Evolutionary conservation across 345 rosid species (phyloP).

Genomic region (Limnanthes douglasii): DNA sequence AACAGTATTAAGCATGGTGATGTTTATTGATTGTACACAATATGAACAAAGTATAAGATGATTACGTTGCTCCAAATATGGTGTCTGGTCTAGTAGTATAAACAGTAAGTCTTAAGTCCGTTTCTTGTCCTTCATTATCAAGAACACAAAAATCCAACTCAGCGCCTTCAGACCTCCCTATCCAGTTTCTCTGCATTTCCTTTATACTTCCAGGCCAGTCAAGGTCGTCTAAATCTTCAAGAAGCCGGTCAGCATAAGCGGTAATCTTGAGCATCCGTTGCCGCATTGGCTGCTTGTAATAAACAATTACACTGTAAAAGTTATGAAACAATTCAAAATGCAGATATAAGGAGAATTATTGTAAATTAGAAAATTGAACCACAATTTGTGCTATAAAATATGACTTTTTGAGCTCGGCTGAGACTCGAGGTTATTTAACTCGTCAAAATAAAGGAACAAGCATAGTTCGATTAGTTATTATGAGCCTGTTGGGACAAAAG

Average conservation of each 20-base stretch:
- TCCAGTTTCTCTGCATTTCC: conserved; percentile 96
- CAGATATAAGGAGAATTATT: conserved; percentile 14
- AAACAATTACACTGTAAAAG: conserved; percentile 93
- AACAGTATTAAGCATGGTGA: background rate
- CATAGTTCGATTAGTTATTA: too few relatives aligned
- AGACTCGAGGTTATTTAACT: too few relatives aligned
- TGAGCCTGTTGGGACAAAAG: too few relatives aligned
- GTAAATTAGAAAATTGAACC: conserved; percentile 1
- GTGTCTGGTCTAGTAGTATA: conserved; percentile 92
- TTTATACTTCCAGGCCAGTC: conserved; percentile 92
- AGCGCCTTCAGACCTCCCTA: conserved; percentile 89
- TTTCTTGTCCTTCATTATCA: conserved; percentile 35
- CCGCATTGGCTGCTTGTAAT: conserved; percentile 98
- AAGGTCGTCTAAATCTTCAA: conserved; percentile 79
- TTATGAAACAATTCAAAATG: conserved; percentile 42
- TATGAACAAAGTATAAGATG: too few relatives aligned
- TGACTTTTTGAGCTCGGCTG: too few relatives aligned
- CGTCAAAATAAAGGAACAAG: too few relatives aligned
- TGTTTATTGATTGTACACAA: too few relatives aligned
- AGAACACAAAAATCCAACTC: conserved; percentile 53
- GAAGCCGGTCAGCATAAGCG: conserved; percentile 86
- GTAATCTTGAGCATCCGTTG: conserved; percentile 98
- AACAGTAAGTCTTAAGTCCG: conserved; percentile 37
- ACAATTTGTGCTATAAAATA: too few relatives aligned
- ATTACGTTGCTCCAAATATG: conserved; percentile 87